phyloP scores from a whole-genome alignment of 148 eudicot species.

The Spergularia bocconei region DNA sequence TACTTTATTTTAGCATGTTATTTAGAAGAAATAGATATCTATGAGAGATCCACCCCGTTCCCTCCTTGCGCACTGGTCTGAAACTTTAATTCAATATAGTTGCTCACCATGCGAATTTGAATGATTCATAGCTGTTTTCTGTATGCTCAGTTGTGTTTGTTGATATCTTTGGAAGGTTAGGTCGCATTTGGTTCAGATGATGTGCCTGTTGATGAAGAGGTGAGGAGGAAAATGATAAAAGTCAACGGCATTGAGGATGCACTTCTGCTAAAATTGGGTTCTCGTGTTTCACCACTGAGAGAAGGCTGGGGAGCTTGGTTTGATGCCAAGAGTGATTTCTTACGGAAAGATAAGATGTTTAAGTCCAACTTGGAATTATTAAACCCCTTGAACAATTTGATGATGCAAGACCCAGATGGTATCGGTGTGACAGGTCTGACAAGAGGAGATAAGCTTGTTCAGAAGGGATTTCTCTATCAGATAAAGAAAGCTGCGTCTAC shows the following conservation, averaged over 20 bases:
- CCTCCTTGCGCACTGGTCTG: too few species aligned
- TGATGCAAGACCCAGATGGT: constrained; percentile 88
- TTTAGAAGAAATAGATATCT: too few species aligned
- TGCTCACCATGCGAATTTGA: too few species aligned
- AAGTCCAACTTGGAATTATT: constrained; percentile 71
- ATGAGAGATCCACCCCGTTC: too few species aligned
- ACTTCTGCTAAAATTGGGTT: constrained; percentile 53
- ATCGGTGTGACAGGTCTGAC: constrained; percentile 61
- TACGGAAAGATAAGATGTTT: constrained; percentile 78
- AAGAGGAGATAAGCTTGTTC: constrained; percentile 58
- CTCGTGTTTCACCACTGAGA: constrained; percentile 52
- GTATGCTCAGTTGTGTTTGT: background rate
- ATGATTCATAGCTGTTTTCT: background rate
- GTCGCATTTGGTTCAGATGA: constrained; percentile 67
- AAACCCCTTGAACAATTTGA: constrained; percentile 66
- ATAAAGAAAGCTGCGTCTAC: constrained; percentile 54
- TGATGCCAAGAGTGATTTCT: constrained; percentile 84
- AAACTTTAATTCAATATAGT: too few species aligned
- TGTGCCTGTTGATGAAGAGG: constrained; percentile 58
- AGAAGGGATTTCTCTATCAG: constrained; percentile 49
- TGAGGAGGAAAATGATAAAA: constrained; percentile 45
- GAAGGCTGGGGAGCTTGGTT: constrained; percentile 97
- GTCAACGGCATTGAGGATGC: constrained; percentile 65
- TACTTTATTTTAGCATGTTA: too few species aligned
- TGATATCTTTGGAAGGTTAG: constrained; percentile 20